A percentile compares a stretch with the other conserved stretches of the same genome.
These are phyloP conservation scores for Nemania sp. DNA, from an alignment of 2,329 filamentous ascomycete species.

Conservation along the genomic window DNA sequence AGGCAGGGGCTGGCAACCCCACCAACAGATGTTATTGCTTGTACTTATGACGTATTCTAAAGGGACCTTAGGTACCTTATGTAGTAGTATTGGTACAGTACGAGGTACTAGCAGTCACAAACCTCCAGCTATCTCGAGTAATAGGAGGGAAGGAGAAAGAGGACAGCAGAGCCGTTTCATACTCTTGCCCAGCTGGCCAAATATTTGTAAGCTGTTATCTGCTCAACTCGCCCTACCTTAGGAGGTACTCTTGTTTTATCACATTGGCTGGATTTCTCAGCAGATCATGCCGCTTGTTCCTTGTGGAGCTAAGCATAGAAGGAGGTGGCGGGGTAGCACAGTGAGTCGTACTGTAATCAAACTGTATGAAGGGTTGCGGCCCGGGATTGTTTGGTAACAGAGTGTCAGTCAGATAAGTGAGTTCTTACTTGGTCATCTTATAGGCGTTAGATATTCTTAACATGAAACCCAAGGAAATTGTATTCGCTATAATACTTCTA, in stretches of 20 bases:
- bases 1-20: slow-evolving; percentile 7
- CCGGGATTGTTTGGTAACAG: no score
- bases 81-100: no score
- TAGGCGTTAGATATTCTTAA: no score
- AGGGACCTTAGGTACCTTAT: background rate
- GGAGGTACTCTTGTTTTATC: no score
- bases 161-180: background rate
- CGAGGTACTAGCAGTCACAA: no score
- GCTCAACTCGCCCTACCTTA: background rate
- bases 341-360: no score
- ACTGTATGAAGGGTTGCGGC: no score
- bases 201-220: background rate
- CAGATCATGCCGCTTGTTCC: slow-evolving; percentile 21
- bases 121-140: no score
- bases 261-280: slow-evolving; percentile 24
- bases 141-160: background rate
- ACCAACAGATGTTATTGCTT: slow-evolving; percentile 7
- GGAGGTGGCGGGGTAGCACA: background rate
- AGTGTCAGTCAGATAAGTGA: no score
- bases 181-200: background rate
- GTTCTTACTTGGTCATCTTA: no score
- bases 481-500: no score
- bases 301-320: slow-evolving; percentile 1
- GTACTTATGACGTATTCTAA: slow-evolving; percentile 20
- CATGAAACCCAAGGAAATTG: no score